phyloP scores from a whole-genome alignment of 2,329 filamentous ascomycete species.

The Fusarium veterinarium region DNA sequence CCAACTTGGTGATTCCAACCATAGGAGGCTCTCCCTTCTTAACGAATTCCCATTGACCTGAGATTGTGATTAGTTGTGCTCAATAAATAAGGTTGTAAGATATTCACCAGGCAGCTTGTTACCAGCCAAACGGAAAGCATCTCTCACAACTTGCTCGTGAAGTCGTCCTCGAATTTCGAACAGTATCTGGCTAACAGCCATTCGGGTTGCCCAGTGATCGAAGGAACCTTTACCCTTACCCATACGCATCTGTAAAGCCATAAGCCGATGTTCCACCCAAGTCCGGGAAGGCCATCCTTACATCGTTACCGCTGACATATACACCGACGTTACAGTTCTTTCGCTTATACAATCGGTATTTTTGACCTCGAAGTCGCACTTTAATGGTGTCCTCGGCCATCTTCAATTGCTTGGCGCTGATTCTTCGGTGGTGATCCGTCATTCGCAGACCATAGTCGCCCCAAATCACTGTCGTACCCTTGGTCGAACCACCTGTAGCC shows the following conservation, averaged over 20 bases:
- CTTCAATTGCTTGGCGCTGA: conserved; percentile 87
- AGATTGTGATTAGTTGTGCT: conserved; percentile 34
- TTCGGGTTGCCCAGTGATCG: conserved; percentile 93
- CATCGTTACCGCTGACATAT: conserved; percentile 94
- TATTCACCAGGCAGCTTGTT: conserved; percentile 89
- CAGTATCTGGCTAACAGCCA: conserved; percentile 89
- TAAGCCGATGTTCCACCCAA: conserved; percentile 28
- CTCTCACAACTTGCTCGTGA: conserved; percentile 93
- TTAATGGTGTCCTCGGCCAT: conserved; percentile 95
- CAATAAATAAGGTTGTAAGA: not conserved
- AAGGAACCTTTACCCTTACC: conserved; percentile 98
- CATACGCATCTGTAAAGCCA: conserved; percentile 79
- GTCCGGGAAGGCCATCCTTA: conserved; percentile 51
- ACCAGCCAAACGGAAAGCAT: conserved; percentile 93
- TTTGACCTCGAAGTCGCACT: conserved; percentile 85
- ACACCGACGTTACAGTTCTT: conserved; percentile 94
- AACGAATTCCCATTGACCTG: conserved; percentile 90
- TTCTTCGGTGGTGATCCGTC: conserved; percentile 90
- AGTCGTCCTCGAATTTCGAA: conserved; percentile 93
- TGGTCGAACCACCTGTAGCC: conserved; percentile 87
- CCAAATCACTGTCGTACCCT: conserved; percentile 96
- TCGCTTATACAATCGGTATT: conserved; percentile 91
- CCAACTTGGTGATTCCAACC: conserved; percentile 92
- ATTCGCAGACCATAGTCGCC: conserved; percentile 96
- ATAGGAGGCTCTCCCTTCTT: conserved; percentile 90